These are phyloP conservation scores for Anisogramma anomala DNA, from an alignment of 2,329 filamentous ascomycete species.

Conservation along the genomic window DNA sequence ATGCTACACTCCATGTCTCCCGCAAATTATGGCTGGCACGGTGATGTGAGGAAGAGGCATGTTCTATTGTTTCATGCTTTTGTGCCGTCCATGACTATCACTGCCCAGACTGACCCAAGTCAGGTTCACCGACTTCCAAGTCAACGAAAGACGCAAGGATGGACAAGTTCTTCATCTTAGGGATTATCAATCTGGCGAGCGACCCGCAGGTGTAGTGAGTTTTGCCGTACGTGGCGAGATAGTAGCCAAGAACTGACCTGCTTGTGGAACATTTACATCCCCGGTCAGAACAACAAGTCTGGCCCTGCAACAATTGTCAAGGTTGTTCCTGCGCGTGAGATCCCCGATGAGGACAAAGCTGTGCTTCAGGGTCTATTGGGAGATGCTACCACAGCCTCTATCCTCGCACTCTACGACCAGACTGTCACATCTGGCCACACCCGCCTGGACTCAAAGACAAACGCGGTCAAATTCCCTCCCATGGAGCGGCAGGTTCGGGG, in stretches of 20 bases:
- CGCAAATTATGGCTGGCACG: constrained; percentile 30
- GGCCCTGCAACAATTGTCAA: constrained; percentile 18
- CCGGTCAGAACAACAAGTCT: constrained; percentile 3
- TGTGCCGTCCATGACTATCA: not conserved
- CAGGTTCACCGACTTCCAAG: constrained; percentile 82
- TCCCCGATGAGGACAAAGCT: constrained; percentile 23
- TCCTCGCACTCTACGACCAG: constrained; percentile 31
- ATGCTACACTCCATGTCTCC: constrained; percentile 30
- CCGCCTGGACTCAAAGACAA: constrained; percentile 20
- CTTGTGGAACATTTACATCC: constrained; percentile 1
- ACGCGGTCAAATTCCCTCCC: constrained; percentile 28
- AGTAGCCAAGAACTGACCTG: not conserved
- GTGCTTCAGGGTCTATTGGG: constrained; percentile 30
- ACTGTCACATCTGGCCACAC: constrained; percentile 20
- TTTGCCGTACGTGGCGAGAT: constrained; percentile 4
- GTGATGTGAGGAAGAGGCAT: constrained; percentile 34
- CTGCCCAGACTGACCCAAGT: constrained; percentile 5
- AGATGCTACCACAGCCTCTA: constrained; percentile 27
- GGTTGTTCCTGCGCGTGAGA: constrained; percentile 10
- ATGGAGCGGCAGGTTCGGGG: constrained; percentile 34
- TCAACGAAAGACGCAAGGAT: constrained; percentile 73
- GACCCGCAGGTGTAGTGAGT: constrained; percentile 4
- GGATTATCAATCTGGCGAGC: constrained; percentile 17
- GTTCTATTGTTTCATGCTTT: constrained; percentile 17
- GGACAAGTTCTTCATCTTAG: constrained; percentile 65